phyloP scores from a whole-genome alignment of 2,329 filamentous ascomycete species.

The Bretziella fagacearum region DNA sequence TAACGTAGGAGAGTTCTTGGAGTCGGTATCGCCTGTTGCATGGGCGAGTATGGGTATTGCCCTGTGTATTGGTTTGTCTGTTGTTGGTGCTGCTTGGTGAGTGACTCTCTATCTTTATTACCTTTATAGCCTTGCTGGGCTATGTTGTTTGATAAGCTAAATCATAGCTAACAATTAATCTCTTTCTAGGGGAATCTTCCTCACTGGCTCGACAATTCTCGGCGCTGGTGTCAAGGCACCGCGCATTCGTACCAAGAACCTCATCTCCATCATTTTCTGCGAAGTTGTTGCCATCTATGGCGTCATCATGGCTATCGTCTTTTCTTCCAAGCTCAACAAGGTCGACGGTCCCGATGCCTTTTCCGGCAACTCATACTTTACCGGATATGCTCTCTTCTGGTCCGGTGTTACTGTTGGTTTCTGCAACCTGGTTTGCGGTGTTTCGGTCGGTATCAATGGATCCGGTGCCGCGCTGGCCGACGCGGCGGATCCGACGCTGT shows the following conservation, averaged over 20 bases:
- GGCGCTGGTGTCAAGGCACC: constrained; percentile 93
- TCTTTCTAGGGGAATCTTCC: constrained; percentile 81
- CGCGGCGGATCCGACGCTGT: constrained; percentile 83
- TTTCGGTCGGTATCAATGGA: constrained; percentile 95
- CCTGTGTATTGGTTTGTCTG: constrained; percentile 88
- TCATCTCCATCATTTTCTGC: constrained; percentile 99
- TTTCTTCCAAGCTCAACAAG: constrained; percentile 68
- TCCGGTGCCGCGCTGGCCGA: constrained; percentile 92
- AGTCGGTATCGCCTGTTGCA: constrained; percentile 81
- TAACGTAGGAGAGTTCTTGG: constrained; percentile 91
- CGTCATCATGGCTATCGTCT: constrained; percentile 98
- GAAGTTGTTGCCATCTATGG: constrained; percentile 99
- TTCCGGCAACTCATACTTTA: constrained; percentile 73
- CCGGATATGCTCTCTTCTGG: constrained; percentile 93
- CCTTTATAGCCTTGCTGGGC: neutral
- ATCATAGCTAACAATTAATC: neutral
- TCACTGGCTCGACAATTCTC: constrained; percentile 92
- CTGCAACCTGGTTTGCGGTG: constrained; percentile 91
- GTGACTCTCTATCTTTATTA: constrained; percentile 18
- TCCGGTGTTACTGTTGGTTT: constrained; percentile 81
- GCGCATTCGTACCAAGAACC: constrained; percentile 95
- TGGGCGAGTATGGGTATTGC: constrained; percentile 86
- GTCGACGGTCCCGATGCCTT: constrained; percentile 49
- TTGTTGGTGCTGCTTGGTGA: constrained; percentile 94
- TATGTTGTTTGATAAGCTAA: neutral